Base-by-base conservation (phyloP, 768 basidiomycete genomes). In the Pleurotus tuoliensis region DNA sequence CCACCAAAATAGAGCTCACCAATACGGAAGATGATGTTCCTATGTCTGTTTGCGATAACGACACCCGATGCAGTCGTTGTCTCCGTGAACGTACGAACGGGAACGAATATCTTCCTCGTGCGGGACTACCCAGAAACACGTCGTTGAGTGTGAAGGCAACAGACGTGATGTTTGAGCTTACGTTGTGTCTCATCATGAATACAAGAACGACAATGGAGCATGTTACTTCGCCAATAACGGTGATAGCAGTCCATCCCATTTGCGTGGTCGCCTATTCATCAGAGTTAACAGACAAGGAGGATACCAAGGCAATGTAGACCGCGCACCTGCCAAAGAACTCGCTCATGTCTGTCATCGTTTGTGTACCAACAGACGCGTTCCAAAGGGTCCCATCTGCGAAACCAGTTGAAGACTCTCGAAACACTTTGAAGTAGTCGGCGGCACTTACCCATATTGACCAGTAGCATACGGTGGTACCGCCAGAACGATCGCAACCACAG, bases 301-400 rank as follows among this genome's bases (percentile, higher is more conserved):
- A 2, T 3, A 30, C 9, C 7, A 30, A 11, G 9, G 7, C 9
- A 34, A 34, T 34, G 30, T 34, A 34, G 24, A 16, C 38, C 27
- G n/a, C 48, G 22, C 38, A 50, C 48, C 48, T 50, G 48, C 64
- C 64, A 65, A 11, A 58, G 53, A 5, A 65, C 38, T 15, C 64
- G 40, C 47, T 65, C 45, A 12, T 27, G 52, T 9, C 20, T 43
- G 43, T 65, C 49, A 24, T 63, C 58, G 40, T 61, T 63, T 1
- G 61, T 56, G 48, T 65, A 65, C 62, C 62, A 65, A 40, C 64
- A 65, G 51, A 60, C 63, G 25, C 55, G 8, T 25, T 56, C 62
- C 16, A 65, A 58, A 3, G 63, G 62, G 41, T 65, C 61, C 64
- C 64, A 65, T 4, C 64, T 65, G 44, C 5, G 12, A 5, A 15